A percentile compares a stretch with the other conserved stretches of the same genome.
phyloP scores from a whole-genome alignment of 257 asterid species.

The Solanum etuberosum region DNA sequence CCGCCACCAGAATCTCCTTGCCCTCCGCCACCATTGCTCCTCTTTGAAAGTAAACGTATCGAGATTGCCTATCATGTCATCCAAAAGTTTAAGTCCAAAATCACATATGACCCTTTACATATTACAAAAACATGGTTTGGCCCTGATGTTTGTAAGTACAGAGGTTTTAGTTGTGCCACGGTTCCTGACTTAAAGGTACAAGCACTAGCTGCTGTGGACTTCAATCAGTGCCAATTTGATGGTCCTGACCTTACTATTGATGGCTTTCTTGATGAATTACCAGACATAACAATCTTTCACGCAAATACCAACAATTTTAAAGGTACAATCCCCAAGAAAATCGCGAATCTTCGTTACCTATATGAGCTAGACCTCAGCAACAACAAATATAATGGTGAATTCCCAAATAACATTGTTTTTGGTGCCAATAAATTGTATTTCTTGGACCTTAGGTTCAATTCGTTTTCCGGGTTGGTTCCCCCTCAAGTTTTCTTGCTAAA shows the following conservation, averaged over 20 bases:
- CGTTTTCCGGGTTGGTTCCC: conserved; percentile 30
- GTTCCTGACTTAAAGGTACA: not conserved
- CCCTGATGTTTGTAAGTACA: conserved; percentile 30
- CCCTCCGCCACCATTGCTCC: not conserved
- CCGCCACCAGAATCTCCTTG: not conserved
- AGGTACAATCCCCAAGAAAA: conserved; percentile 23
- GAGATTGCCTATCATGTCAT: conserved; percentile 8
- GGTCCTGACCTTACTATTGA: conserved; percentile 4
- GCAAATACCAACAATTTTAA: conserved; percentile 40
- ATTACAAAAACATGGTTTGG: conserved; percentile 38
- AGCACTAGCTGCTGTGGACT: conserved; percentile 32
- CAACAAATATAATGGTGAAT: conserved; percentile 34
- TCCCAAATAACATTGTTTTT: conserved; percentile 30
- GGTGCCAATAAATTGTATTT: conserved; percentile 36
- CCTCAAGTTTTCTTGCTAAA: conserved; percentile 27
- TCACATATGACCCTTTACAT: not conserved
- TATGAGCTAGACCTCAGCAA: conserved; percentile 61
- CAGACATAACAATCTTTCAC: conserved; percentile 39
- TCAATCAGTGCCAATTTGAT: conserved; percentile 18
- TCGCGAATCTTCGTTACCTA: conserved; percentile 11
- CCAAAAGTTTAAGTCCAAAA: conserved; percentile 9
- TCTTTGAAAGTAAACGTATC: conserved; percentile 2
- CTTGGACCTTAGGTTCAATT: conserved; percentile 54
- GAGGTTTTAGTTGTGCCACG: conserved; percentile 35
- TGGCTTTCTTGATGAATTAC: conserved; percentile 17